Evolutionary conservation across 108 stramenopile genomes (phyloP).

Genomic region (Nitzschia sp.): DNA sequence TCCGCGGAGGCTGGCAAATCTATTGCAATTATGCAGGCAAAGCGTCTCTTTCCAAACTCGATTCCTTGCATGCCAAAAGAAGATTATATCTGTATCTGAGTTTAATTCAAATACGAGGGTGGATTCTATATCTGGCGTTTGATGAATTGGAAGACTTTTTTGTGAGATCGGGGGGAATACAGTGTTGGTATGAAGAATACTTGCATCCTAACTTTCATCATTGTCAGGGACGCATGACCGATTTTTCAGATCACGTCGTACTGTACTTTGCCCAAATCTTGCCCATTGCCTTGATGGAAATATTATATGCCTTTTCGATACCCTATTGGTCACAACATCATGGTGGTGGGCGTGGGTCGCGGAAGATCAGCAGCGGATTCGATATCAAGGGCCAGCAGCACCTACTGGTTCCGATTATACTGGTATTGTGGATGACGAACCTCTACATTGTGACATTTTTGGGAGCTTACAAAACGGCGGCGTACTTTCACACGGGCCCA

Average conservation of each 20-base stretch:
- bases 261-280: conserved; percentile 80
- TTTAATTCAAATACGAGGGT: conserved; percentile 66
- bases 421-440: conserved; percentile 52
- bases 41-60: conserved; percentile 54
- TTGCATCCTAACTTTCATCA: conserved; percentile 38
- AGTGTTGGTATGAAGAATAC: conserved; percentile 70
- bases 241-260: conserved; percentile 89
- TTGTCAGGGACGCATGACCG: conserved; percentile 68
- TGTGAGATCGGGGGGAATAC: conserved; percentile 22
- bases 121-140: conserved; percentile 59
- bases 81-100: conserved; percentile 61
- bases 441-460: conserved; percentile 67
- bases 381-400: neutral
- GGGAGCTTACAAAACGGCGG: conserved; percentile 64
- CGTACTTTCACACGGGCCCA: conserved; percentile 70
- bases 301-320: conserved; percentile 43
- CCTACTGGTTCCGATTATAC: conserved; percentile 25
- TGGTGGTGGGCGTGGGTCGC: conserved; percentile 4
- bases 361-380: neutral
- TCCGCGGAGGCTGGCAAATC: conserved; percentile 34
- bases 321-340: conserved; percentile 47
- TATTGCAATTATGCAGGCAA: neutral
- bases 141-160: conserved; percentile 64
- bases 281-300: conserved; percentile 64
- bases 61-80: conserved; percentile 29